These are phyloP conservation scores for Termitomyces heimii DNA, from an alignment of 768 basidiomycete species.

Conservation along the genomic window DNA sequence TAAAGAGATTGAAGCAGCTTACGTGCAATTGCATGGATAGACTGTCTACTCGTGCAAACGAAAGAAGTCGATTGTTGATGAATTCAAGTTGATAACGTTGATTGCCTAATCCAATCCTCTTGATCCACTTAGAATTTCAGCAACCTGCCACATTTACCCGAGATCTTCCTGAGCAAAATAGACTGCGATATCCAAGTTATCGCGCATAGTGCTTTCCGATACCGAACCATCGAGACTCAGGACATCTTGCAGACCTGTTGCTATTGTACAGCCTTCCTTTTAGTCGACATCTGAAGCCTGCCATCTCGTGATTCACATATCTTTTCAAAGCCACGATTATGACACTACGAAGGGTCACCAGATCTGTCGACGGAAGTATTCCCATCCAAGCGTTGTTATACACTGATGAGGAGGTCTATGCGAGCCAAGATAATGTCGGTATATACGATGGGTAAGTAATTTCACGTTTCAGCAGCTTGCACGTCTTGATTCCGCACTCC, in stretches of 20 bases:
- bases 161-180: not conserved
- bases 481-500: not conserved
- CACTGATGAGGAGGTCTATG: constrained; percentile 70
- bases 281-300: not conserved
- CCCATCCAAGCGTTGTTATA: constrained; percentile 75
- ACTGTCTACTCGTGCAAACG: no score
- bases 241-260: not conserved
- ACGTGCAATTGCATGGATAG: not conserved
- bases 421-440: constrained; percentile 74
- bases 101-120: not conserved
- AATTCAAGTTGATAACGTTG: no score
- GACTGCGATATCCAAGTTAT: not conserved
- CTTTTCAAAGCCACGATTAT: constrained; percentile 22
- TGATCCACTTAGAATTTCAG: not conserved
- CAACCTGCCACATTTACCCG: not conserved
- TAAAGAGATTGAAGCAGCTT: not conserved
- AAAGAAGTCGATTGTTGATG: not conserved
- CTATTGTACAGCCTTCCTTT: not conserved
- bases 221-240: not conserved
- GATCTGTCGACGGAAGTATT: constrained; percentile 66
- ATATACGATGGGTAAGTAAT: constrained; percentile 84
- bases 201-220: not conserved
- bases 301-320: not conserved
- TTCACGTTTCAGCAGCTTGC: constrained; percentile 9
- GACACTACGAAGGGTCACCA: constrained; percentile 52